phyloP scores from a whole-genome alignment of 148 eudicot genomes.

The Suaeda aralocaspica region DNA sequence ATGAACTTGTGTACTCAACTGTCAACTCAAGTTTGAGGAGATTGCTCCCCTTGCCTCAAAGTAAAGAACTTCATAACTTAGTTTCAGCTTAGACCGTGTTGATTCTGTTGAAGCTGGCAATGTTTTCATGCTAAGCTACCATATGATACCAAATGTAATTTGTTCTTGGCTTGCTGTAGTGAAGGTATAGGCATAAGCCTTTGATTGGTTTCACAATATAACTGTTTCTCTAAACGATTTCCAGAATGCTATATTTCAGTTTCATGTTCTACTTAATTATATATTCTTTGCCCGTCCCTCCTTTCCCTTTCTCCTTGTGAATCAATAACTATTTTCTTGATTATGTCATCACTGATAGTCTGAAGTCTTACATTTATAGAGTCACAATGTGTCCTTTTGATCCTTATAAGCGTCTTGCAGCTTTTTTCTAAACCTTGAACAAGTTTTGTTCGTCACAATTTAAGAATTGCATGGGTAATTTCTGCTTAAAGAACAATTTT shows the following conservation, averaged over 20 bases:
- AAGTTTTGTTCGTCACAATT: not conserved
- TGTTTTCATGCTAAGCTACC: not conserved
- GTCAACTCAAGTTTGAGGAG: not conserved
- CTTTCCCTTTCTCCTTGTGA: not conserved
- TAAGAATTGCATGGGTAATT: not conserved
- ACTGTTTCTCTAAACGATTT: too few species aligned
- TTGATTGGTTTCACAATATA: not conserved
- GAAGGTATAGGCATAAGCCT: not conserved
- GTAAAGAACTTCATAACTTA: not conserved
- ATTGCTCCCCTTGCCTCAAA: not conserved
- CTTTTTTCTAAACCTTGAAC: not conserved
- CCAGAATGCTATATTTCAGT: not conserved
- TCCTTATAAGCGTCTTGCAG: not conserved
- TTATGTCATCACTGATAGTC: too few species aligned
- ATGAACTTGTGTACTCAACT: slow-evolving; percentile 8
- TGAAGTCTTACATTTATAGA: too few species aligned
- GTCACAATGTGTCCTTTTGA: not conserved
- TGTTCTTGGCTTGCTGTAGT: not conserved
- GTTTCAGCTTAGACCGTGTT: not conserved
- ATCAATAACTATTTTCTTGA: too few species aligned
- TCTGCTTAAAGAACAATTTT: not conserved
- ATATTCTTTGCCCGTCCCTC: too few species aligned
- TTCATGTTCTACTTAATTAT: not conserved
- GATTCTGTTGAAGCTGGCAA: slow-evolving; percentile 1
- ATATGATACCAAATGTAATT: not conserved